Evolutionary conservation across 2,329 filamentous ascomycete genomes (phyloP).

Genomic region (Diaporthe vaccinii): DNA sequence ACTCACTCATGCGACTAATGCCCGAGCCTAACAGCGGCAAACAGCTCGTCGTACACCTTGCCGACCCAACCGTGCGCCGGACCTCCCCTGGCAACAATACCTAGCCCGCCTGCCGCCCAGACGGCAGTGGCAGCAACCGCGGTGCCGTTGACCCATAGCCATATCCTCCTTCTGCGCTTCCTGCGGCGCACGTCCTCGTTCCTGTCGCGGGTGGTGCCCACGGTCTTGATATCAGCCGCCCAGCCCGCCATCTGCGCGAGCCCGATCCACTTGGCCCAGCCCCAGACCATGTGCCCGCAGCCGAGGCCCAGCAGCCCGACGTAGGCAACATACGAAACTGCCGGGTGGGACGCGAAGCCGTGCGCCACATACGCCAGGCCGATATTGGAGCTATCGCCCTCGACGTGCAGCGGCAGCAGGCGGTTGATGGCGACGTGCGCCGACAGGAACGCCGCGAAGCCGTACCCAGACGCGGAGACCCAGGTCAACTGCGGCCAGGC

Average conservation of each 20-base stretch:
- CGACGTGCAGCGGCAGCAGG: constrained; percentile 78
- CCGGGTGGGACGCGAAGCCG: constrained; percentile 81
- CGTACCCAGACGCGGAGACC: constrained; percentile 80
- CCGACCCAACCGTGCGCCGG: constrained; percentile 82
- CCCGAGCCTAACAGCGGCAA: constrained; percentile 42
- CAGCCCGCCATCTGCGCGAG: constrained; percentile 69
- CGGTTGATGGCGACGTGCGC: constrained; percentile 84
- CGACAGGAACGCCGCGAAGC: constrained; percentile 73
- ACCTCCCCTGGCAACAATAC: constrained; percentile 81
- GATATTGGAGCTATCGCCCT: constrained; percentile 89
- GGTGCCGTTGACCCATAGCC: constrained; percentile 79
- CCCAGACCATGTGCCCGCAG: constrained; percentile 86
- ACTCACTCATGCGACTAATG: neutral
- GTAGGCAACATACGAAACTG: constrained; percentile 78
- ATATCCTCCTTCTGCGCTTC: constrained; percentile 72
- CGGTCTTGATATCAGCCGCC: constrained; percentile 52
- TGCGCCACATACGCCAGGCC: constrained; percentile 87
- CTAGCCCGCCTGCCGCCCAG: constrained; percentile 88
- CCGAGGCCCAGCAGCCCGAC: constrained; percentile 74
- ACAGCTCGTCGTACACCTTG: constrained; percentile 83
- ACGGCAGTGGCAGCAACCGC: constrained; percentile 69
- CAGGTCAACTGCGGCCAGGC: constrained; percentile 79
- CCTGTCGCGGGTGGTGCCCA: constrained; percentile 52
- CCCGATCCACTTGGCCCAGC: constrained; percentile 85
- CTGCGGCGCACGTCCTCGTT: constrained; percentile 64